Base-by-base conservation (phyloP, 345 rosid species). In the Excoecaria cochinchinensis region DNA sequence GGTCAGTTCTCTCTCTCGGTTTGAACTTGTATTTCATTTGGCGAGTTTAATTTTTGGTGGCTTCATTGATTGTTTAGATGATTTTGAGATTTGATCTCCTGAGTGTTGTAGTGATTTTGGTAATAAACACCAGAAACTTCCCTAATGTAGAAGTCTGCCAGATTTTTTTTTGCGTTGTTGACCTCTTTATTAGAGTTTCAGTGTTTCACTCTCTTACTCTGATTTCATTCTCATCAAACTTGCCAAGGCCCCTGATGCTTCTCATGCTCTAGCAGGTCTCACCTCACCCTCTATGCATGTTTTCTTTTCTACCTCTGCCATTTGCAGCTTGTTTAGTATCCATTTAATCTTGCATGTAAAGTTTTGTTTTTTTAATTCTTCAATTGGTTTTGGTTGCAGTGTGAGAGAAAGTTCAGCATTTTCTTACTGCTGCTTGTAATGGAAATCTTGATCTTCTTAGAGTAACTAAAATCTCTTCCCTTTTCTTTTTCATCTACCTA, bases 401-500 rank as follows among this genome's bases (percentile, higher is more conserved):
- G 72, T 90, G 97, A 84, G 82, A 91, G 78, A 91, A 84, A 80
- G 97, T 88, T 74, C 89, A 89, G 79, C 82, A 86, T 19, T 85
- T 91, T 68, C 83, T 92, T 77, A 86, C 83, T 82, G 94, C 97
- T 65, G 95, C 97, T 58, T 71, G 80, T 69, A 83, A 84, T 0
- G 98, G 99, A 76, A 89, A 89, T 67, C 87, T 95, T 64, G 96
- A 92, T 76, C 89, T 88, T 86, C 97, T 95, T 12, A 92, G 85
- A 87, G 98, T 95, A 83, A 79, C 48, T 44, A 3, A 44, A 44
- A 6, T 44, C 48, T 10, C 48, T 44, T 44, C 8, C 4, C 46
- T 42, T 21, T 42, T 19, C n/a, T 39, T 38, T 53, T 2, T 11
- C 42, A n/a, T 68, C 31, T 21, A 21, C 13, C 21, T 8, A 58